Evolutionary conservation across 306 rosid genomes (phyloP).

Genomic region (Prunus persica): Prunus_persica_NCBIv2 NC_034015.1:20474501-20475000

Average conservation of each 20-base stretch:
- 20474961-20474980: neutral
- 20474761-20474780: neutral
- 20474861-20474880: neutral
- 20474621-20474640: neutral
- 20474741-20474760: neutral
- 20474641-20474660: neutral
- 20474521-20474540: neutral
- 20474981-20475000: neutral
- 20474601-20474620: neutral
- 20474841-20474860: neutral
- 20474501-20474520: neutral
- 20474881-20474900: neutral
- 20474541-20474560: neutral
- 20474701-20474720: neutral
- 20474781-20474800: neutral
- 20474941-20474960: neutral
- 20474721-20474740: neutral
- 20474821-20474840: neutral
- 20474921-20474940: neutral
- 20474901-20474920: neutral
- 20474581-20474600: neutral
- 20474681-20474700: neutral
- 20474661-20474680: neutral
- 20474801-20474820: neutral
- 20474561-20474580: neutral